Percentiles rank a stretch among this genome's conserved stretches.
Conservation (phyloP, 2,329 filamentous ascomycete genomes). For the Alternaria consortialis region DNA sequence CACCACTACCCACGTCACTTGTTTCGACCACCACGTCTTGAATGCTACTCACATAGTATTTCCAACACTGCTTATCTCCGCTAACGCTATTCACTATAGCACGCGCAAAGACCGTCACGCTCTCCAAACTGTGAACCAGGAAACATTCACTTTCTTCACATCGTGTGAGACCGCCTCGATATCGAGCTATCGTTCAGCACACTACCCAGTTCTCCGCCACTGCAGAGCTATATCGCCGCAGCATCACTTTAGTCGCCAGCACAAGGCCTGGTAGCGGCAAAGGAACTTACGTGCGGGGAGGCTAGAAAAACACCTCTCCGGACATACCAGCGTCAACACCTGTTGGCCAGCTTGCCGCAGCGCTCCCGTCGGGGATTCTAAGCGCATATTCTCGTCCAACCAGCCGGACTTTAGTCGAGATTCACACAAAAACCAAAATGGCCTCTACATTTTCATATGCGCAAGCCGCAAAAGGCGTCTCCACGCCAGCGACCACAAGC, state of each 20-base stretch:
- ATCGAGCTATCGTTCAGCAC: constrained; percentile 12
- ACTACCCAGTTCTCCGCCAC: constrained; percentile 12
- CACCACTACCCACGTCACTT: constrained; percentile 7
- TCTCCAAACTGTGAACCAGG: constrained; percentile 18
- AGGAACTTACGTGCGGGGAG: constrained; percentile 51
- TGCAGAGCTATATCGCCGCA: constrained; percentile 12
- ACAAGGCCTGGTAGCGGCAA: constrained; percentile 31
- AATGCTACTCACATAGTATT: not conserved
- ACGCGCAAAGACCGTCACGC: constrained; percentile 10
- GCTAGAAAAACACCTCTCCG: constrained; percentile 52
- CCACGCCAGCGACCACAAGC: constrained; percentile 55
- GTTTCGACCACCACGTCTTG: constrained; percentile 4
- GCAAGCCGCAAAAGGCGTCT: constrained; percentile 87
- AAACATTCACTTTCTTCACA: constrained; percentile 15
- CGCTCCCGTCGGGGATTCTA: constrained; percentile 44
- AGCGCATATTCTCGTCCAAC: constrained; percentile 25
- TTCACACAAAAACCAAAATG: constrained; percentile 32
- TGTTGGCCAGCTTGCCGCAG: constrained; percentile 42
- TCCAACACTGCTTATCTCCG: not conserved
- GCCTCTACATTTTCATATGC: constrained; percentile 83
- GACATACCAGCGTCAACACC: constrained; percentile 42
- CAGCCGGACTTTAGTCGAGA: constrained; percentile 14
- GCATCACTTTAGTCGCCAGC: constrained; percentile 11
- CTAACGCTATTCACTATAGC: constrained; percentile 30
- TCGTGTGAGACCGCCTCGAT: constrained; percentile 14